phyloP scores from a whole-genome alignment of 2,329 filamentous ascomycete species.

The Metarhizium robertsii region DNA sequence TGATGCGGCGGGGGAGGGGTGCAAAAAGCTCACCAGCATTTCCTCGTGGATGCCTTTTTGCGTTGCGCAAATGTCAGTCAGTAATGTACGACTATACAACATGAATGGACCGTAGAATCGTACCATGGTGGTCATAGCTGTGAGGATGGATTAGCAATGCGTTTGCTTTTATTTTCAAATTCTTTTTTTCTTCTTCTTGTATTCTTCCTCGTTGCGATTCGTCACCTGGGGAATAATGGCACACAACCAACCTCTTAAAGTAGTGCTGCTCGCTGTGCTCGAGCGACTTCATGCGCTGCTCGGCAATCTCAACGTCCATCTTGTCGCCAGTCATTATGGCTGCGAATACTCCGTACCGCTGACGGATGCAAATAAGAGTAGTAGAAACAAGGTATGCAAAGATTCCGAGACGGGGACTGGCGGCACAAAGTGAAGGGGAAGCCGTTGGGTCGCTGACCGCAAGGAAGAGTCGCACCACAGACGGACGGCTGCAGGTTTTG shows the following conservation, averaged over 20 bases:
- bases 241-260: conserved; percentile 73
- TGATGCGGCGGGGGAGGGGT: conserved; percentile 10
- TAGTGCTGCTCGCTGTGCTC: conserved; percentile 97
- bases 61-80: background rate
- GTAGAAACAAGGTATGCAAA: background rate
- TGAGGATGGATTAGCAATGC: background rate
- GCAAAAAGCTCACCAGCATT: conserved; percentile 69
- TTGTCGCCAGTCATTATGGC: conserved; percentile 37
- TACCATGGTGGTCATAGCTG: conserved; percentile 98
- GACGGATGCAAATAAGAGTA: background rate
- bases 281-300: conserved; percentile 60
- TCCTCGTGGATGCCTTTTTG: conserved; percentile 83
- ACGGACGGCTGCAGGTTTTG: conserved; percentile 10
- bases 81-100: background rate
- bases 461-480: conserved; percentile 3
- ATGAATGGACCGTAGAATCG: conserved; percentile 5
- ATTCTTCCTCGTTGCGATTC: background rate
- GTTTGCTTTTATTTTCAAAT: no score
- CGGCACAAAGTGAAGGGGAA: background rate
- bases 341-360: background rate
- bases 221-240: conserved; percentile 2
- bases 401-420: background rate
- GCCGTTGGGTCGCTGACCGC: conserved; percentile 1
- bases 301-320: conserved; percentile 51
- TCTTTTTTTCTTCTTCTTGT: no score